phyloP scores from a whole-genome alignment of 306 rosid genomes.

The Aeschynomene evenia region DNA sequence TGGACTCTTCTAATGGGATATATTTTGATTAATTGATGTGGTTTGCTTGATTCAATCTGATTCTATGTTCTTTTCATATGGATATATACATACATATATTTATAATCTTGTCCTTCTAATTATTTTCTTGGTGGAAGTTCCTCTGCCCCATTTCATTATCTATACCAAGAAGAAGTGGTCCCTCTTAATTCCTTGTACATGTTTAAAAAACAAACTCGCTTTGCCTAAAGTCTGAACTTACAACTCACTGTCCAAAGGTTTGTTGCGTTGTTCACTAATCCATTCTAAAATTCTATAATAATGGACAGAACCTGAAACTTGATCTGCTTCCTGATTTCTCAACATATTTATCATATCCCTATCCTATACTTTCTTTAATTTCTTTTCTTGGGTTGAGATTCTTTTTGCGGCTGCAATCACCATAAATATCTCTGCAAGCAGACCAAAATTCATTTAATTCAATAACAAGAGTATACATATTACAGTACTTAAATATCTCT shows the following conservation, averaged over 20 bases:
- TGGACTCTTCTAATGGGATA: slow-evolving; percentile 15
- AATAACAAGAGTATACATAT: background rate
- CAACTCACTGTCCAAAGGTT: background rate
- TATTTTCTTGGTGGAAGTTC: background rate
- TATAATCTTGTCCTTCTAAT: too few relatives aligned
- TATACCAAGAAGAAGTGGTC: background rate
- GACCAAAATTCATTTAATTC: background rate
- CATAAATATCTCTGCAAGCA: background rate
- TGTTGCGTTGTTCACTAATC: background rate
- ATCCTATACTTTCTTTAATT: too few relatives aligned
- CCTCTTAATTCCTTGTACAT: background rate
- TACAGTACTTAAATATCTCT: background rate
- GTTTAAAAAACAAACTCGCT: background rate
- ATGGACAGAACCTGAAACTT: background rate
- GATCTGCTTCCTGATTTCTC: background rate
- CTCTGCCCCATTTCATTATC: background rate
- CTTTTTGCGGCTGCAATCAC: background rate
- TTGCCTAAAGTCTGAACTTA: background rate
- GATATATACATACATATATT: too few relatives aligned
- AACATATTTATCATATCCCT: background rate
- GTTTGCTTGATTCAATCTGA: background rate
- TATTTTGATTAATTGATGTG: slow-evolving; percentile 12
- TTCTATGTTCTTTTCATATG: too few relatives aligned
- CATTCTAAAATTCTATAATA: too few relatives aligned
- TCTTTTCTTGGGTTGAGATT: background rate